A percentile compares a stretch with the other conserved stretches of the same genome.
phyloP scores from a whole-genome alignment of 352 stramenopile genomes.

The Phytophthora pistaciae region DNA sequence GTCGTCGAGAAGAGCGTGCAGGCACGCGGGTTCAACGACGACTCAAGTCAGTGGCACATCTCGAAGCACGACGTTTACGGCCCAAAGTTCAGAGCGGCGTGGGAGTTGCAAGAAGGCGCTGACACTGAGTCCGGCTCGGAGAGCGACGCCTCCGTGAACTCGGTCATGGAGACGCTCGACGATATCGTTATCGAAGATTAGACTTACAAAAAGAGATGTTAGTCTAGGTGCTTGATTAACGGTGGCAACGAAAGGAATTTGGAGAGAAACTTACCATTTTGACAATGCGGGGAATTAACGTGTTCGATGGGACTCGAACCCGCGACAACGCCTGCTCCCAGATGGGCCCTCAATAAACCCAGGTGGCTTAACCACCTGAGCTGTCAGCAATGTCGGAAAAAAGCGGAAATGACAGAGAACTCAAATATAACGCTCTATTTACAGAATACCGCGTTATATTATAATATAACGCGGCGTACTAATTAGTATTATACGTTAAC shows the following conservation, averaged over 20 bases:
- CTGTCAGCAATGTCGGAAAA: constrained; percentile 15
- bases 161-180: constrained; percentile 1
- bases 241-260: constrained; percentile 2
- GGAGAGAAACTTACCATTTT: constrained; percentile 11
- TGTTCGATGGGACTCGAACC: constrained; percentile 21
- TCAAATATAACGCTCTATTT: constrained; percentile 1
- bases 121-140: not conserved
- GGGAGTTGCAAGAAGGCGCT: not conserved
- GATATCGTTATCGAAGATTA: constrained; percentile 14
- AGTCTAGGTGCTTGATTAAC: not conserved
- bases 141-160: not conserved
- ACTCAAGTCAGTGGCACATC: constrained; percentile 24
- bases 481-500: constrained; percentile 8
- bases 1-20: constrained; percentile 18
- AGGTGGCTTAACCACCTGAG: constrained; percentile 18
- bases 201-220: constrained; percentile 11
- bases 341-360: constrained; percentile 25
- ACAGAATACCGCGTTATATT: not conserved
- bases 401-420: not conserved
- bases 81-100: constrained; percentile 7
- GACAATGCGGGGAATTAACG: constrained; percentile 29
- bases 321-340: constrained; percentile 27
- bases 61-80: constrained; percentile 27
- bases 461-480: constrained; percentile 3
- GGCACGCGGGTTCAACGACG: constrained; percentile 12